Base-by-base conservation (phyloP, 2,329 filamentous ascomycete species). In the Corynespora cassiicola region DNA sequence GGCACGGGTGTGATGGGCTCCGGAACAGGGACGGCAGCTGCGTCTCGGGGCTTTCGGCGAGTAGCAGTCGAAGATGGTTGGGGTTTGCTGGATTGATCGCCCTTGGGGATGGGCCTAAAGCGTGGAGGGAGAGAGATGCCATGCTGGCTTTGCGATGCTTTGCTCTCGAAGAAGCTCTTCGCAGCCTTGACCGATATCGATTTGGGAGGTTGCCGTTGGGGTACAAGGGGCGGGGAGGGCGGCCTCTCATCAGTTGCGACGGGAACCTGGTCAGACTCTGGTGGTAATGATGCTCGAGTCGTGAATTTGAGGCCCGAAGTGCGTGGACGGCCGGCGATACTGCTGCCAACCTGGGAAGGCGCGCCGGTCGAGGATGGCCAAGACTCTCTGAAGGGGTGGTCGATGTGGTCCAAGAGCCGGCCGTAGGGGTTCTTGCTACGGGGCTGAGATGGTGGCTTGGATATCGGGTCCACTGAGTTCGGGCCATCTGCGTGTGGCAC, bases 401-500 rank as follows among this genome's bases (percentile, higher is more conserved):
- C 47, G 31, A 47, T 36, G 19, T 36, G 45, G 14, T 61, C 52
- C 25, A 66, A 31, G 15, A 67, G 52, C 22, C 51, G 50, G 23
- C 59, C 63, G 42, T 65, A 64, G 6, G 61, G 58, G 19, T 65
- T 65, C 40, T 59, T 67, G 12, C 56, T 56, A 29, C 50, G 50
- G 10, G 65, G 50, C 34, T 65, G 65, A 6, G 50, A 51, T 17
- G 59, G 60, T 20, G 50, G 45, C 35, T 53, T 61, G n/a, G 33
- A 46, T 31, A 40, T 45, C 29, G 43, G 8, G 34, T 22, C 12
- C 30, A 23, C 23, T 45, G 42, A 27, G 31, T 1, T 15, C 51
- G 42, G 25, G 7, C 23, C 7, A 48, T 22, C 16, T 40, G 41
- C 23, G 39, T 28, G 6, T 36, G 36, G 5, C 44, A 15, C 16